These are phyloP conservation scores for Fusarium avenaceum DNA, from an alignment of 2,329 filamentous ascomycete species.

Conservation along the genomic window DNA sequence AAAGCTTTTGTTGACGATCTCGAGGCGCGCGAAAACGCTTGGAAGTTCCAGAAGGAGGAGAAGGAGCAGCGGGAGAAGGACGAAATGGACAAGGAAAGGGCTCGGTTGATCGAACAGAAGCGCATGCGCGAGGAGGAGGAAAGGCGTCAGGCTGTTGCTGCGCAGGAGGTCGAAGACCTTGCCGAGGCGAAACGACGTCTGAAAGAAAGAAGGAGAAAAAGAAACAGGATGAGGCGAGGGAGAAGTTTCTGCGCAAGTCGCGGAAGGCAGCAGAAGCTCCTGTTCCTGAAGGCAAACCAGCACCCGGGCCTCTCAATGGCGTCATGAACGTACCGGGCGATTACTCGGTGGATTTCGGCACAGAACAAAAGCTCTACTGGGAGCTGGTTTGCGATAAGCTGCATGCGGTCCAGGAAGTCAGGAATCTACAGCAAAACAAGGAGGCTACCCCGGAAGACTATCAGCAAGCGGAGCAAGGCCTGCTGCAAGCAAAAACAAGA, in stretches of 20 bases:
- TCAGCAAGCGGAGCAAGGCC: constrained; percentile 49
- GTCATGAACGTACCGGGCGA: constrained; percentile 55
- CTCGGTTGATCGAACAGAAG: constrained; percentile 55
- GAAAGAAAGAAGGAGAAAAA: constrained; percentile 60
- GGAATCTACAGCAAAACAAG: constrained; percentile 49
- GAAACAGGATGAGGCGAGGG: constrained; percentile 49
- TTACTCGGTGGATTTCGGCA: constrained; percentile 50
- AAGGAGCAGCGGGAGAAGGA: constrained; percentile 55
- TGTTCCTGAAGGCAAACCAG: constrained; percentile 34
- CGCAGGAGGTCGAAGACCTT: constrained; percentile 57
- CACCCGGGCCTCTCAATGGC: constrained; percentile 52
- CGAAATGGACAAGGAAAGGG: constrained; percentile 56
- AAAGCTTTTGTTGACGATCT: constrained; percentile 88
- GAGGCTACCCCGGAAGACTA: constrained; percentile 47
- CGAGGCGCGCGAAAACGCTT: constrained; percentile 79
- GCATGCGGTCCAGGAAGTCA: constrained; percentile 55
- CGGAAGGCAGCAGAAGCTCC: constrained; percentile 53
- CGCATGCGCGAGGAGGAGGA: constrained; percentile 56
- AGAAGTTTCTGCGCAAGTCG: constrained; percentile 53
- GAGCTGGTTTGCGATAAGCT: constrained; percentile 59
- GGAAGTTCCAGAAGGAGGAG: constrained; percentile 70
- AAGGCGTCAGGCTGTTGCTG: constrained; percentile 53
- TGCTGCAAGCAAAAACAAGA: constrained; percentile 51
- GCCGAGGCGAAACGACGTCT: constrained; percentile 55
- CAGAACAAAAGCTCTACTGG: constrained; percentile 55